Evolutionary conservation across 768 basidiomycete genomes (phyloP).

Genomic region (Termitomyces sp.): DNA sequence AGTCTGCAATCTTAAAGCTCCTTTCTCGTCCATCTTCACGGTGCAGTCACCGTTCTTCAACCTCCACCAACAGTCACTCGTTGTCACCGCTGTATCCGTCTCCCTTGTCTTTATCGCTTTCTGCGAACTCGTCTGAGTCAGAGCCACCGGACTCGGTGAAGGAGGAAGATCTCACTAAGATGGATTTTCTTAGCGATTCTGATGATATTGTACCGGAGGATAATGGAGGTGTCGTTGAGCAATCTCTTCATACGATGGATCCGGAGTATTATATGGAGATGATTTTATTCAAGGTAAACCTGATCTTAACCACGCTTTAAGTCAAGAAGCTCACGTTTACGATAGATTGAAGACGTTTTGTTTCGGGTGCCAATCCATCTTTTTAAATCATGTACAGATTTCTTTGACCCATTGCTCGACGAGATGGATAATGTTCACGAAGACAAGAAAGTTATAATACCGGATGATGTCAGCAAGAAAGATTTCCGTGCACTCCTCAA

Average conservation of each 20-base stretch:
- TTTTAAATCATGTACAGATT: conserved; percentile 4
- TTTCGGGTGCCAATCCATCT: conserved; percentile 6
- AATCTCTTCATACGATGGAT: neutral
- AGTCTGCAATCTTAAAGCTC: neutral
- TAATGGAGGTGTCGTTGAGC: neutral
- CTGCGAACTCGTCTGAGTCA: neutral
- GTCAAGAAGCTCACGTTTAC: neutral
- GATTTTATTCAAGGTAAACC: conserved; percentile 3
- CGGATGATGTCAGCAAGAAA: conserved; percentile 2
- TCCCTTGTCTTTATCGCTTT: neutral
- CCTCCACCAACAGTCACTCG: neutral
- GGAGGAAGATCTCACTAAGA: neutral
- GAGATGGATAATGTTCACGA: neutral
- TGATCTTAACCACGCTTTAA: neutral
- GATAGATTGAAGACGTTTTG: conserved; percentile 5
- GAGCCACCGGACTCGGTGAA: neutral
- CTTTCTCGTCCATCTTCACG: neutral
- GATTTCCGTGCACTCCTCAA: conserved; percentile 11
- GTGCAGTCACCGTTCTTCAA: neutral
- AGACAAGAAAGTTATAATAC: neutral
- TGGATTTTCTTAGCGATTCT: neutral
- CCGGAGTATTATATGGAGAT: conserved; percentile 5
- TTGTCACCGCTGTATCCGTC: neutral
- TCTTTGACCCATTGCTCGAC: conserved; percentile 1
- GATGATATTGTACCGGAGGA: neutral